phyloP scores from a whole-genome alignment of 805 yeast genomes.

The Cyberlindnera galapagoensis region DNA sequence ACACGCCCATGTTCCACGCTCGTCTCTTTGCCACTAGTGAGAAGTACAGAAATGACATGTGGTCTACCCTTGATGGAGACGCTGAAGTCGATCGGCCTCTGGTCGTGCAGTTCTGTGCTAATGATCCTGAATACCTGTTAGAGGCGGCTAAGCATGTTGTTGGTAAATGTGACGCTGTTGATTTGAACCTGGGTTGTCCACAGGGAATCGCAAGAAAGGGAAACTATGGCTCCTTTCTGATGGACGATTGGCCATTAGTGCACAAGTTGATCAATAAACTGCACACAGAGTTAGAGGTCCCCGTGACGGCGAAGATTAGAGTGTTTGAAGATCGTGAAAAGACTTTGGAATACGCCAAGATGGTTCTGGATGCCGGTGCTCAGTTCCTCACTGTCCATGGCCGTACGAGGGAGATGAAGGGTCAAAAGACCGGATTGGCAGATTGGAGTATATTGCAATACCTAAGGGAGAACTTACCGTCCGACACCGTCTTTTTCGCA shows the following conservation, averaged over 20 bases:
- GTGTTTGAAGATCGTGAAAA: slow-evolving; percentile 81
- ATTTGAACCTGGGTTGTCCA: slow-evolving; percentile 94
- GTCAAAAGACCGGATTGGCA: slow-evolving; percentile 92
- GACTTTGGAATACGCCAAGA: slow-evolving; percentile 77
- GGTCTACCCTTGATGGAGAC: slow-evolving; percentile 71
- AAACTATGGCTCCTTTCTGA: slow-evolving; percentile 87
- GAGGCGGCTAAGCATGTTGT: slow-evolving; percentile 78
- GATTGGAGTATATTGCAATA: slow-evolving; percentile 80
- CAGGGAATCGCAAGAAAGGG: slow-evolving; percentile 97
- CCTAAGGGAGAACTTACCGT: slow-evolving; percentile 69
- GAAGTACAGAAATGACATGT: slow-evolving; percentile 72
- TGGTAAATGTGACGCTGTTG: slow-evolving; percentile 90
- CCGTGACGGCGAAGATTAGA: slow-evolving; percentile 94
- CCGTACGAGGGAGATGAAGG: slow-evolving; percentile 94
- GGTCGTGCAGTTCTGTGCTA: slow-evolving; percentile 94
- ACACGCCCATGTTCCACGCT: slow-evolving; percentile 97
- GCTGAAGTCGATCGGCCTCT: slow-evolving; percentile 68
- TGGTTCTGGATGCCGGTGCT: slow-evolving; percentile 91
- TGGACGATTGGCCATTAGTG: slow-evolving; percentile 95
- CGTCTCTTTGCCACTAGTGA: slow-evolving; percentile 78
- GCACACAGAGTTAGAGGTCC: slow-evolving; percentile 69
- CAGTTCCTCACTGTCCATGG: slow-evolving; percentile 95
- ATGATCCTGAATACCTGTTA: slow-evolving; percentile 79
- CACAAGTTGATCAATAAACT: slow-evolving; percentile 62
- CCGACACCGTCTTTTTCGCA: slow-evolving; percentile 82